Evolutionary conservation across 2,329 filamentous ascomycete species (phyloP).

Genomic region (Aspergillus pseudoviridinutans): DNA sequence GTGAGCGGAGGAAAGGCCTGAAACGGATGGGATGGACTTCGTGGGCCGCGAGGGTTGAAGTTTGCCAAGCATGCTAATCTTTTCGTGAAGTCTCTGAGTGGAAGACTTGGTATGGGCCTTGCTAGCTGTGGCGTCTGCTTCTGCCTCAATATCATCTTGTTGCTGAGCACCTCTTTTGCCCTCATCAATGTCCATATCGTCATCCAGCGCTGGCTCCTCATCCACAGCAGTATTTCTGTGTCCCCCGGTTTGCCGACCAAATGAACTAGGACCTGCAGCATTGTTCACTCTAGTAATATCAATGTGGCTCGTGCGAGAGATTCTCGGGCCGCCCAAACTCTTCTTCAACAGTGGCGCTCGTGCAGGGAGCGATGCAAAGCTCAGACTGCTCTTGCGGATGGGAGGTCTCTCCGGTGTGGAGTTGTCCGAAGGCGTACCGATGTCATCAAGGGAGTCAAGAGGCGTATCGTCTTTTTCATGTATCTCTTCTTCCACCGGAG

Average conservation of each 20-base stretch:
- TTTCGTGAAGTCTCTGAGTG: conserved; percentile 88
- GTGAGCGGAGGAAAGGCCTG: conserved; percentile 25
- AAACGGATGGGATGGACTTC: conserved; percentile 41
- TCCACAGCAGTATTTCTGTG: conserved; percentile 35
- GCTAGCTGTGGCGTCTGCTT: conserved; percentile 48
- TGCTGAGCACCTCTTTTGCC: conserved; percentile 48
- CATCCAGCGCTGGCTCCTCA: conserved; percentile 44
- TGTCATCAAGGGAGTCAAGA: conserved; percentile 41
- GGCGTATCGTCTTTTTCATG: conserved; percentile 28
- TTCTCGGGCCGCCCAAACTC: conserved; percentile 66
- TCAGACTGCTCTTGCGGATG: conserved; percentile 89
- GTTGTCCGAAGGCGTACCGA: conserved; percentile 46
- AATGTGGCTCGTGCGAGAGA: conserved; percentile 73
- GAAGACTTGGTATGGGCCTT: conserved; percentile 77
- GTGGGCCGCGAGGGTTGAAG: conserved; percentile 45
- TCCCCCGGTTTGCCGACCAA: conserved; percentile 68
- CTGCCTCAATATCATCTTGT: conserved; percentile 40
- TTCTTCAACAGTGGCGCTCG: conserved; percentile 85
- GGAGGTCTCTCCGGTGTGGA: conserved; percentile 57
- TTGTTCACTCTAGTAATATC: conserved; percentile 52
- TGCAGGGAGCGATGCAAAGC: conserved; percentile 87
- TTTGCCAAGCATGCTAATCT: conserved; percentile 72
- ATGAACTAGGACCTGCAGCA: conserved; percentile 64
- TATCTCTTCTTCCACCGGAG: conserved; percentile 18
- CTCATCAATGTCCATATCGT: conserved; percentile 50